phyloP scores from a whole-genome alignment of 139 green algal species.

The Chlamydomonas incerta region DNA sequence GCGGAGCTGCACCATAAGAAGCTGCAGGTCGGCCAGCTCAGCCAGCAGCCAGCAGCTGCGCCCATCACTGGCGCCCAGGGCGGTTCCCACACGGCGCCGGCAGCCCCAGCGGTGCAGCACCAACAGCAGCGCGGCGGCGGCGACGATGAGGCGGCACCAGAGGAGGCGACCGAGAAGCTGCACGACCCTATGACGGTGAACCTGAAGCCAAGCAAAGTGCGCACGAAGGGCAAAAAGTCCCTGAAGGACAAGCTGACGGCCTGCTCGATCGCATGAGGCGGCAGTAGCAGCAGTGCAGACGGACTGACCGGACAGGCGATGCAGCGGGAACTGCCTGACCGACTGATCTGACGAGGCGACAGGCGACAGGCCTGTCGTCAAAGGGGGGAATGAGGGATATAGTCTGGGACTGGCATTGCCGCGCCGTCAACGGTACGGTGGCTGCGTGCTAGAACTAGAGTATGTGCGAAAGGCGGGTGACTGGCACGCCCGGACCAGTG shows the following conservation, averaged over 20 bases:
- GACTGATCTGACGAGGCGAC: too few relatives aligned
- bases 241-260: slow-evolving; percentile 51
- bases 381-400: too few relatives aligned
- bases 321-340: too few relatives aligned
- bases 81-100: not conserved
- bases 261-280: slow-evolving; percentile 47
- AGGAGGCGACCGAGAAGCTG: not conserved
- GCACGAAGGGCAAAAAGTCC: slow-evolving; percentile 69
- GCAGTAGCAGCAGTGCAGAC: too few relatives aligned
- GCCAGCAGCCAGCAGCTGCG: slow-evolving; percentile 3
- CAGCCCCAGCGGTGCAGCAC: not conserved
- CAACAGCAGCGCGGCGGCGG: not conserved
- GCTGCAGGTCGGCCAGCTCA: slow-evolving; percentile 43
- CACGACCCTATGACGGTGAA: slow-evolving; percentile 46
- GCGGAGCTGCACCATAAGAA: slow-evolving; percentile 67
- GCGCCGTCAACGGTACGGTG: too few relatives aligned
- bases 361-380: too few relatives aligned
- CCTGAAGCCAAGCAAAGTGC: slow-evolving; percentile 57
- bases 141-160: too few relatives aligned
- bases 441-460: too few relatives aligned
- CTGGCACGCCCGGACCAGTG: too few relatives aligned
- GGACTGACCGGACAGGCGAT: too few relatives aligned
- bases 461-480: too few relatives aligned
- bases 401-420: too few relatives aligned
- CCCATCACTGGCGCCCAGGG: slow-evolving; percentile 15